phyloP scores from a whole-genome alignment of 805 yeast genomes.

The Ogataea pignaliae region DNA sequence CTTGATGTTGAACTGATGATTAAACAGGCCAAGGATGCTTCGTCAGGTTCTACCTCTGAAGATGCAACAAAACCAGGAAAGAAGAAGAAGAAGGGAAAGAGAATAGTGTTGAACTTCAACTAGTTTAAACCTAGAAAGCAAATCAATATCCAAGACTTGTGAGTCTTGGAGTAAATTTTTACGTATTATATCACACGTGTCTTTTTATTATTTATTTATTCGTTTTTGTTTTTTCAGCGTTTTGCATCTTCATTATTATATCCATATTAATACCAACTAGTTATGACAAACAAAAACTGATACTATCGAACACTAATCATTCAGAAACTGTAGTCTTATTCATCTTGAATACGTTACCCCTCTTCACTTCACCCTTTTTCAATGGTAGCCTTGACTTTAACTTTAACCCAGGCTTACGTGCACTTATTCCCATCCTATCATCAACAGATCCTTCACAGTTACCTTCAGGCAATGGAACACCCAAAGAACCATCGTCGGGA shows the following conservation, averaged over 20 bases:
- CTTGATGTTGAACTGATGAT: constrained; percentile 41
- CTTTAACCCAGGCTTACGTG: constrained; percentile 6
- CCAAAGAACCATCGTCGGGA: constrained; percentile 11
- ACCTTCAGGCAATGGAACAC: background rate
- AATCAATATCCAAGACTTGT: too few species aligned
- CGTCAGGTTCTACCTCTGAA: constrained; percentile 29
- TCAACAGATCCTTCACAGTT: background rate
- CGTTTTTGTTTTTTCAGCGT: too few species aligned
- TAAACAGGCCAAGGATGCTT: constrained; percentile 44
- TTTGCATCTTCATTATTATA: too few species aligned
- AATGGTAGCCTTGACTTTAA: constrained; percentile 11
- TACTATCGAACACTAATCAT: background rate
- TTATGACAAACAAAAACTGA: background rate
- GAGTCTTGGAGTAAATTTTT: too few species aligned
- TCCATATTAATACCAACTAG: background rate
- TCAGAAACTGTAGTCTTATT: background rate
- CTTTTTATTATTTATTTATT: too few species aligned
- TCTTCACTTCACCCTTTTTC: background rate
- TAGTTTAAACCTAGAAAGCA: constrained; percentile 1
- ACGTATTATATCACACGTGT: too few species aligned
- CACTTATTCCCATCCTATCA: too few species aligned
- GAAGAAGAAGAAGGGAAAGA: constrained; percentile 45
- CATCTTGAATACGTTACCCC: constrained; percentile 2
- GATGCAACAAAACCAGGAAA: constrained; percentile 26
- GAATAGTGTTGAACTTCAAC: constrained; percentile 26